Base-by-base conservation (phyloP, 805 yeast species). In the Kuraishia floccosa region DNA sequence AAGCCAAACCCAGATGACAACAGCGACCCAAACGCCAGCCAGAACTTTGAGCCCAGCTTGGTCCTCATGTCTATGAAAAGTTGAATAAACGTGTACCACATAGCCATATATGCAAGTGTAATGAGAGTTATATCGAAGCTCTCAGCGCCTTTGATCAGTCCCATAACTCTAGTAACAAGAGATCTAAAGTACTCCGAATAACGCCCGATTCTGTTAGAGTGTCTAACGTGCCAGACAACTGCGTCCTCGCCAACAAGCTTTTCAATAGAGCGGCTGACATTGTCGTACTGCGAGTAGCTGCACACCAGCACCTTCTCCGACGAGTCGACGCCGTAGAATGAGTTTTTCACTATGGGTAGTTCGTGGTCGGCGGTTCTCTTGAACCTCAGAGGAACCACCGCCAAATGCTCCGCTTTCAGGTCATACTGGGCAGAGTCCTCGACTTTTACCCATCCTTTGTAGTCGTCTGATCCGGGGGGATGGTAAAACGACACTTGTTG, bases 1-100 rank as follows among this genome's bases (percentile, higher is more conserved):
- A 91, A 80, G 3, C 94, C 94, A 56, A 82, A 80, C 16, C 78
- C 70, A 3, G 94, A 81, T 9, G 89, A 75, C 18, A 80, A 60
- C 24, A 89, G 54, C 4, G 93, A 77, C 11, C 94, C 72, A 42
- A 82, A 68, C 7, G 81, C 89, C 32, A 91, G 65, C 93, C 94
- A 85, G 44, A 84, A 77, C 43, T 72, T 80, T 19, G 96, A 84
- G 18, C 95, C 96, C 18, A 78, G 59, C 31, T 65, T 59, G 31
- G 64, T 65, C 41, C 58, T 60, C 91, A 89, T 78, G 42, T 84
- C 86, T 36, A 72, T 45, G 44, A 82, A 87, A 19, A 89, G 68
- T 37, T 75, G 74, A 36, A 72, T 56, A 42, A 89, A 68, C 8
- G 95, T 83, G 54, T 81, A 76, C 66, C 82, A 65, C 95, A 87